These are phyloP conservation scores for Phytophthora pinifolia DNA, from an alignment of 352 stramenopile genomes.

Conservation along the genomic window DNA sequence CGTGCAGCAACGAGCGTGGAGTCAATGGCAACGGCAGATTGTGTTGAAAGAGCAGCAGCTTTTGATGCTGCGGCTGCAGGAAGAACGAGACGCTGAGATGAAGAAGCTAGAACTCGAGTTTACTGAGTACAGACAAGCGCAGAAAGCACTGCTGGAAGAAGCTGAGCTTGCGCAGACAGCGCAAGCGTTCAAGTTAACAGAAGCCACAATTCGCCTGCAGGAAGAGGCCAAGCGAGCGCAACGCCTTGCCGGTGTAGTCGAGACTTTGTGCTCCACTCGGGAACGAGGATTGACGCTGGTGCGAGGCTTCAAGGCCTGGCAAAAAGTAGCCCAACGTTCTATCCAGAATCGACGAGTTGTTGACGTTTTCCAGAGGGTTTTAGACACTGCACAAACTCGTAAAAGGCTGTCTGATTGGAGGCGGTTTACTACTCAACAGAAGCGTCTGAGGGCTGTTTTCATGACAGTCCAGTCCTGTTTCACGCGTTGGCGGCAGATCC, in stretches of 20 bases:
- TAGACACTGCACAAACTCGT: conserved; percentile 4
- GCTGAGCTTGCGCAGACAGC: conserved; percentile 3
- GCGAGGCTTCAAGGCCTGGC: conserved; percentile 23
- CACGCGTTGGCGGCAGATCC: conserved; percentile 9
- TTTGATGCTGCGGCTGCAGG: conserved; percentile 16
- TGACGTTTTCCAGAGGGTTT: conserved; percentile 2
- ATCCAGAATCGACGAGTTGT: conserved; percentile 3
- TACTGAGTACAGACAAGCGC: conserved; percentile 8
- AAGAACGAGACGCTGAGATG: conserved; percentile 12
- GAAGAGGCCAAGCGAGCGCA: conserved; percentile 17
- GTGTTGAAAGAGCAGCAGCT: conserved; percentile 28
- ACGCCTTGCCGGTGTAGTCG: conserved; percentile 15
- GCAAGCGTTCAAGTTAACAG: conserved; percentile 16
- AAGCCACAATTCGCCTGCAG: conserved; percentile 2
- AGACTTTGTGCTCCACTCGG: conserved; percentile 16
- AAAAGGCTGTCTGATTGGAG: conserved; percentile 13
- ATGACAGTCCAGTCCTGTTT: conserved; percentile 10
- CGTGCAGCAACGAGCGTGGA: conserved; percentile 25
- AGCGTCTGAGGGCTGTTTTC: conserved; percentile 10
- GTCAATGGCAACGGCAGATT: conserved; percentile 36
- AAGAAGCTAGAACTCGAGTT: conserved; percentile 20
- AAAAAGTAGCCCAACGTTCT: conserved; percentile 4
- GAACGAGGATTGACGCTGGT: conserved; percentile 2
- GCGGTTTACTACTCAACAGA: conserved; percentile 12
- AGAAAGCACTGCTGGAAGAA: conserved; percentile 9